phyloP scores from a whole-genome alignment of 1,284 basidiomycete species.

The Irpex rosettiformis region DNA sequence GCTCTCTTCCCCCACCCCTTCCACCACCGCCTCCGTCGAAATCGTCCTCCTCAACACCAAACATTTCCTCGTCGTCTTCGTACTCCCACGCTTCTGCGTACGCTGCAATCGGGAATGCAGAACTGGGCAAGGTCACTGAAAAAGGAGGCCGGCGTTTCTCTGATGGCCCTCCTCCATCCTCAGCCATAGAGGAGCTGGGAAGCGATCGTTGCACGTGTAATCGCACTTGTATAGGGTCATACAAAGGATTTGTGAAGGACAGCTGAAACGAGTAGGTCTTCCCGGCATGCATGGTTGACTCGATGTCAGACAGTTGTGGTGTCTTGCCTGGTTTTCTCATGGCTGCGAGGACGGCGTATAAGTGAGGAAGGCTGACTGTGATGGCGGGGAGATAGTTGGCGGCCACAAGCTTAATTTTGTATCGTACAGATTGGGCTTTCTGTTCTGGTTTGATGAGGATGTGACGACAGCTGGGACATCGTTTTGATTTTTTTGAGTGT shows the following conservation, averaged over 20 bases:
- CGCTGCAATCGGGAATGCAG: conserved; percentile 78
- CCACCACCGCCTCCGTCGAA: conserved; percentile 32
- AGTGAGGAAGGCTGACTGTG: conserved; percentile 66
- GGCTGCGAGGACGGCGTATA: conserved; percentile 39
- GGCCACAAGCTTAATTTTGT: conserved; percentile 97
- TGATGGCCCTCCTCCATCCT: conserved; percentile 34
- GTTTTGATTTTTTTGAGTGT: conserved; percentile 91
- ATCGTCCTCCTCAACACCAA: conserved; percentile 61
- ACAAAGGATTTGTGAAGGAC: conserved; percentile 88
- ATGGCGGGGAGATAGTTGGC: conserved; percentile 91
- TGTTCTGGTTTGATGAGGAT: conserved; percentile 98
- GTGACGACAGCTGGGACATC: conserved; percentile 91
- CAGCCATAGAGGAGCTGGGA: conserved; percentile 31
- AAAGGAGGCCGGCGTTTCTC: conserved; percentile 70
- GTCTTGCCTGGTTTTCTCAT: conserved; percentile 39
- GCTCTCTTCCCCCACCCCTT: conserved; percentile 31
- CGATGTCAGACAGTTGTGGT: conserved; percentile 28
- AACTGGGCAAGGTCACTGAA: conserved; percentile 72
- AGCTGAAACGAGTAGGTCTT: conserved; percentile 85
- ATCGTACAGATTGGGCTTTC: conserved; percentile 89
- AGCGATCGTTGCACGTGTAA: conserved; percentile 65
- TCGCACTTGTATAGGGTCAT: conserved; percentile 89
- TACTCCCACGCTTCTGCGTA: conserved; percentile 96
- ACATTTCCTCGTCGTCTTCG: conserved; percentile 87
- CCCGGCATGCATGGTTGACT: conserved; percentile 60